A percentile compares a stretch with the other conserved stretches of the same genome.
These are phyloP conservation scores for Termitomyces sp. DNA, from an alignment of 768 basidiomycete genomes.

Conservation along the genomic window DNA sequence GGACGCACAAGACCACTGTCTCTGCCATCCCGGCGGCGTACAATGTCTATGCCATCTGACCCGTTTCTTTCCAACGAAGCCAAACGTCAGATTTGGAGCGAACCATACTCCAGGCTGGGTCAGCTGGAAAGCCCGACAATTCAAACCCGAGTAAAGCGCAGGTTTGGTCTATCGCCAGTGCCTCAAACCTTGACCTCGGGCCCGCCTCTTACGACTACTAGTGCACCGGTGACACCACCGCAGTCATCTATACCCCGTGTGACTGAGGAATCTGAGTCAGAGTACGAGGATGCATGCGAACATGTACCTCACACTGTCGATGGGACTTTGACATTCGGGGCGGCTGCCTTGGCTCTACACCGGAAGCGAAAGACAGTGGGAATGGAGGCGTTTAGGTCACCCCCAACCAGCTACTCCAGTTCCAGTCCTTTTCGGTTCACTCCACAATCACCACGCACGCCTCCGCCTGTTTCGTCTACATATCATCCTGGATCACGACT, in stretches of 20 bases:
- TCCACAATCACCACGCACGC: constrained; percentile 25
- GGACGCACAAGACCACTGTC: constrained; percentile 33
- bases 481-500: constrained; percentile 51
- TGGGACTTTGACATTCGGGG: constrained; percentile 40
- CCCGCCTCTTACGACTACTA: constrained; percentile 23
- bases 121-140: constrained; percentile 40
- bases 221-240: constrained; percentile 29
- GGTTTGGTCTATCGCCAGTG: constrained; percentile 48
- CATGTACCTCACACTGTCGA: constrained; percentile 15
- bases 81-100: constrained; percentile 77
- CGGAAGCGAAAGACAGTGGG: constrained; percentile 47
- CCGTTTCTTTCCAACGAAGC: constrained; percentile 19
- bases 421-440: constrained; percentile 18
- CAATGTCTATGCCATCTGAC: constrained; percentile 19
- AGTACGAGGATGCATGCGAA: constrained; percentile 15
- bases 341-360: constrained; percentile 56
- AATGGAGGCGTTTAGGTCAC: constrained; percentile 41
- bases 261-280: constrained; percentile 29
- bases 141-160: constrained; percentile 45
- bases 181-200: constrained; percentile 24
- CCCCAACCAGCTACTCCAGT: constrained; percentile 28
- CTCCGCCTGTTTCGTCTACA: constrained; percentile 22
- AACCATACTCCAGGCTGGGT: constrained; percentile 51
- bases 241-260: constrained; percentile 11
- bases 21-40: constrained; percentile 28